These are phyloP conservation scores for Begonia peltatifolia DNA, from an alignment of 306 rosid genomes.

Conservation along the genomic window DNA sequence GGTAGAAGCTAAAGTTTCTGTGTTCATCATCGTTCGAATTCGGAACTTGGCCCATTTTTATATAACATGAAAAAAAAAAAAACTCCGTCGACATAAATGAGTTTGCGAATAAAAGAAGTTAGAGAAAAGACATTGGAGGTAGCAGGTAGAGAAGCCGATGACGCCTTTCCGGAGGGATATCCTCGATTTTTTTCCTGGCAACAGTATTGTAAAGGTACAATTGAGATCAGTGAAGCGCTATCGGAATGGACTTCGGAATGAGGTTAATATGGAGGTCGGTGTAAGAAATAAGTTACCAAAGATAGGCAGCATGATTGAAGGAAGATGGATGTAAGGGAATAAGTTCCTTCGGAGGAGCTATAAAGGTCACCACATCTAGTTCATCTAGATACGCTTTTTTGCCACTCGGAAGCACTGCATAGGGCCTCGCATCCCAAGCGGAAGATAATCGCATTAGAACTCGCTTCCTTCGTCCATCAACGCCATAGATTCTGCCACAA, in stretches of 20 bases:
- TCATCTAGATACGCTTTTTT: slow-evolving; percentile 53
- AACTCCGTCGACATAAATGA: no score
- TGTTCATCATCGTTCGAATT: neutral
- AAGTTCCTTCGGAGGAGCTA: slow-evolving; percentile 65
- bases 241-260: no score
- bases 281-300: slow-evolving; percentile 30
- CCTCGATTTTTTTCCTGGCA: slow-evolving; percentile 79
- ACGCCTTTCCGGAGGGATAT: slow-evolving; percentile 72
- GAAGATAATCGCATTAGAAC: slow-evolving; percentile 16
- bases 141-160: slow-evolving; percentile 48
- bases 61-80: no score
- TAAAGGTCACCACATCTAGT: slow-evolving; percentile 58
- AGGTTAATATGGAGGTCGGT: no score
- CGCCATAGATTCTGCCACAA: slow-evolving; percentile 9
- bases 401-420: slow-evolving; percentile 43
- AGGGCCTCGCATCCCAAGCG: slow-evolving; percentile 64
- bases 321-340: slow-evolving; percentile 56
- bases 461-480: slow-evolving; percentile 17
- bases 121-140: slow-evolving; percentile 40
- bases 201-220: neutral
- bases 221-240: no score
- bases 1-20: neutral
- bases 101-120: slow-evolving; percentile 2
- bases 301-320: slow-evolving; percentile 74
- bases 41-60: neutral